Evolutionary conservation across 768 basidiomycete species (phyloP).

Genomic region (Boletus reticuloceps): DNA sequence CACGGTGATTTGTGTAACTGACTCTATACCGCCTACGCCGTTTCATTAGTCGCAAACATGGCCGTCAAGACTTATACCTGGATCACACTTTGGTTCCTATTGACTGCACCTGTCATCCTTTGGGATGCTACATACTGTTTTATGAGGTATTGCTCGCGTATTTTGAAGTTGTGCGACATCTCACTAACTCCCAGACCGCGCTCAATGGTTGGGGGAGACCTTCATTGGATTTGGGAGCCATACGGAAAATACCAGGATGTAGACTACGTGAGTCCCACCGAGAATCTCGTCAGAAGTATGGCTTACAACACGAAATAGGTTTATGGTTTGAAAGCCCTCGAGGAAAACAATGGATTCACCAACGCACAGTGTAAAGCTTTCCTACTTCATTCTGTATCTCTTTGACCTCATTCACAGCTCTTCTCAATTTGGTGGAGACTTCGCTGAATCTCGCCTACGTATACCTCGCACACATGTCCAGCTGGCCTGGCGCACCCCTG

Average conservation of each 20-base stretch:
- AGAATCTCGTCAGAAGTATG: not conserved
- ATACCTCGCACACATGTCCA: slow-evolving; percentile 63
- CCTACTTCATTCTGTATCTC: not conserved
- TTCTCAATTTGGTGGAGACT: slow-evolving; percentile 79
- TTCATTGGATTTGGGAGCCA: slow-evolving; percentile 90
- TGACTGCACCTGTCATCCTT: slow-evolving; percentile 49
- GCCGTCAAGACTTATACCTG: slow-evolving; percentile 51
- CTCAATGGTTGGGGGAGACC: slow-evolving; percentile 83
- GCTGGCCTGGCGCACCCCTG: slow-evolving; percentile 65
- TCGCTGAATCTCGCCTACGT: slow-evolving; percentile 72
- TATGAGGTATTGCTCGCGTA: slow-evolving; percentile 48
- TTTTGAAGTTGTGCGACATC: not conserved
- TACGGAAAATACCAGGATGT: slow-evolving; percentile 78
- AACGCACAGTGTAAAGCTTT: slow-evolving; percentile 73
- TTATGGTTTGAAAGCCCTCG: slow-evolving; percentile 69
- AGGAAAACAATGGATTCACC: slow-evolving; percentile 73
- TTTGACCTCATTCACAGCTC: slow-evolving; percentile 41
- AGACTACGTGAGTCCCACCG: slow-evolving; percentile 33
- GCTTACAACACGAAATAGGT: slow-evolving; percentile 42
- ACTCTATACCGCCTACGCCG: too few relatives aligned
- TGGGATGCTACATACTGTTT: slow-evolving; percentile 88
- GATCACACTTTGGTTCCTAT: slow-evolving; percentile 67
- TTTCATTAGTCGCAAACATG: slow-evolving; percentile 32
- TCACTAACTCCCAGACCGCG: slow-evolving; percentile 55
- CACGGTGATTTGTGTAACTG: too few relatives aligned